Percentiles rank a stretch among this genome's conserved stretches.
Conservation (phyloP, 805 yeast species). For the Kuraishia floccosa region DNA sequence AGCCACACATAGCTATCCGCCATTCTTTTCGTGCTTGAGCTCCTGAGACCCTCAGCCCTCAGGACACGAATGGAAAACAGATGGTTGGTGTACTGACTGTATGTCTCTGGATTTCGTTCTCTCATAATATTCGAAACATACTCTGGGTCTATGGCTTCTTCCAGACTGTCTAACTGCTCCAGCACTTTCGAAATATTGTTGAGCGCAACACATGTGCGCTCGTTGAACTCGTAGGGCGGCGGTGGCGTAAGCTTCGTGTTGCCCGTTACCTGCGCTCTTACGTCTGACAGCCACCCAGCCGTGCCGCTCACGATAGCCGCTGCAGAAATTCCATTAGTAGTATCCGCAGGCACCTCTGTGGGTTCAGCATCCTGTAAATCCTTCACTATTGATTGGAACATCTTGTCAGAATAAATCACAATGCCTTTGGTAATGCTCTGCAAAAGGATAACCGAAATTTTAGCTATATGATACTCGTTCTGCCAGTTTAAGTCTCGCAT, state of each 20-base stretch:
- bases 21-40: background rate
- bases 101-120: conserved; percentile 14
- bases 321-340: too few species aligned
- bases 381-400: conserved; percentile 22
- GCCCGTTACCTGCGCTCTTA: conserved; percentile 36
- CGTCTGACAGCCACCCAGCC: conserved; percentile 47
- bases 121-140: conserved; percentile 30
- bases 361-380: conserved; percentile 24
- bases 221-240: conserved; percentile 46
- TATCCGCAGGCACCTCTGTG: too few species aligned
- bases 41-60: background rate
- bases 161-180: conserved; percentile 37
- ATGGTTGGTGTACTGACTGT: conserved; percentile 4
- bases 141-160: conserved; percentile 49
- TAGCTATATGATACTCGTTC: conserved; percentile 45
- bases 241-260: conserved; percentile 24
- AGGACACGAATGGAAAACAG: conserved; percentile 2
- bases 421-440: conserved; percentile 51
- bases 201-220: conserved; percentile 62
- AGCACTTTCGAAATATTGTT: conserved; percentile 51
- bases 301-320: too few species aligned
- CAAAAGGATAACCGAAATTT: conserved; percentile 44
- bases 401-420: conserved; percentile 29
- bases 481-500: conserved; percentile 49
- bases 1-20: background rate